A percentile compares a stretch with the other conserved stretches of the same genome.
These are phyloP conservation scores for Funneliformis geosporum DNA, from an alignment of 192 early-diverging fungal genomes.

Conservation along the genomic window DNA sequence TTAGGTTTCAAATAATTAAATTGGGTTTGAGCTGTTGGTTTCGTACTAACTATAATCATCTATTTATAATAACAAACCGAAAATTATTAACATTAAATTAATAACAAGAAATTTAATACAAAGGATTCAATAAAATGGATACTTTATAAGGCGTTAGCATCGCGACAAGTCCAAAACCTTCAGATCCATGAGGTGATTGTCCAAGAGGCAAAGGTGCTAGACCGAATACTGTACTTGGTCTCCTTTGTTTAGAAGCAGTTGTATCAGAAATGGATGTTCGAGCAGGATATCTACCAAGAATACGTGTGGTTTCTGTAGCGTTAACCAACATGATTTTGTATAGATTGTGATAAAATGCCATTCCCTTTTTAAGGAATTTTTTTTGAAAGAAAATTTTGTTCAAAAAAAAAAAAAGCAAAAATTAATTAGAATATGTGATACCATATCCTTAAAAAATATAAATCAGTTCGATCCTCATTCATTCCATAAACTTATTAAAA, in stretches of 20 bases:
- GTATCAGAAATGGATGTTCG: conserved; percentile 5
- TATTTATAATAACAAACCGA: conserved; percentile 12
- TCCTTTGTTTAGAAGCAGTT: conserved; percentile 40
- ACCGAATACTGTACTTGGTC: conserved; percentile 61
- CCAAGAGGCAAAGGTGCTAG: conserved; percentile 59
- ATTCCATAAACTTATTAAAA: too few relatives aligned
- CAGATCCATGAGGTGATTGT: conserved; percentile 55
- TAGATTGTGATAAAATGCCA: conserved; percentile 61
- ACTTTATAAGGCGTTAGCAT: conserved; percentile 63
- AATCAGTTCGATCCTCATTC: too few relatives aligned
- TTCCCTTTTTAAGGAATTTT: conserved; percentile 40
- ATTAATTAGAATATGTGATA: neutral
- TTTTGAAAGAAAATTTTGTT: neutral
- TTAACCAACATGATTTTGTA: conserved; percentile 64
- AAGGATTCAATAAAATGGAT: neutral
- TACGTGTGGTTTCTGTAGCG: conserved; percentile 55
- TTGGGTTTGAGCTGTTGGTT: conserved; percentile 58
- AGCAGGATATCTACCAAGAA: conserved; percentile 55
- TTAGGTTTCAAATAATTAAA: conserved; percentile 59
- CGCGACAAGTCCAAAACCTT: conserved; percentile 59
- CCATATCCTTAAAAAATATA: too few relatives aligned
- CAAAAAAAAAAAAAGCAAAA: neutral
- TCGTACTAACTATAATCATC: conserved; percentile 61
- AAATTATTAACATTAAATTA: neutral
- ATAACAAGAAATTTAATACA: neutral